Conservation (phyloP, 305 asterid genomes). For the Fraxinus paxiana region DNA sequence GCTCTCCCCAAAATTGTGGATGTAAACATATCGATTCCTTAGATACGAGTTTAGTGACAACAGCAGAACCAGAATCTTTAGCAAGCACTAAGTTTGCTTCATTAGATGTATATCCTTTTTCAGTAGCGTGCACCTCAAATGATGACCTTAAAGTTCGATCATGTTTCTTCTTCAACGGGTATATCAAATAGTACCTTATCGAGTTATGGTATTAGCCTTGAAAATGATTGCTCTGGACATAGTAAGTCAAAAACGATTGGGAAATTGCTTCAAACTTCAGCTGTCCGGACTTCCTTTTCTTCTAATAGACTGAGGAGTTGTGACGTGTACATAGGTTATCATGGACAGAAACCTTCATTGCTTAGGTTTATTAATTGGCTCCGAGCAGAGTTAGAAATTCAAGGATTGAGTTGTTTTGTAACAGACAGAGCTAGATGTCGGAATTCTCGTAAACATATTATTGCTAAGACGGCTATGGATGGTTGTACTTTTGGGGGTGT, state of each 20-base stretch:
- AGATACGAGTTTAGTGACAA: slow-evolving; percentile 26
- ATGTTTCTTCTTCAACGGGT: slow-evolving; percentile 46
- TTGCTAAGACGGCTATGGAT: slow-evolving; percentile 75
- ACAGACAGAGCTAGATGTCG: slow-evolving; percentile 69
- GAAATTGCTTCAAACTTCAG: slow-evolving; percentile 43
- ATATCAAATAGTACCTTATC: slow-evolving; percentile 41
- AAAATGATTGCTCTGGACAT: slow-evolving; percentile 34
- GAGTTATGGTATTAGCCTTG: slow-evolving; percentile 33
- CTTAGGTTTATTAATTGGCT: slow-evolving; percentile 83
- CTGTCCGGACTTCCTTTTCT: slow-evolving; percentile 53
- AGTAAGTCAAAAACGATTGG: slow-evolving; percentile 46
- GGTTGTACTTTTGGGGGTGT: slow-evolving; percentile 70
- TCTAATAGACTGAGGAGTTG: slow-evolving; percentile 71
- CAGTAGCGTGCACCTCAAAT: slow-evolving; percentile 33
- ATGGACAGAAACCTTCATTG: slow-evolving; percentile 68
- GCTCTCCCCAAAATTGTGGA: slow-evolving; percentile 72
- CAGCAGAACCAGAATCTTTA: slow-evolving; percentile 35
- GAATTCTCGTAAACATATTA: slow-evolving; percentile 55
- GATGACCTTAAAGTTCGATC: slow-evolving; percentile 38
- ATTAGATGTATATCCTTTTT: slow-evolving; percentile 33
- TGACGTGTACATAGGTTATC: slow-evolving; percentile 83
- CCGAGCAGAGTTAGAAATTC: slow-evolving; percentile 80
- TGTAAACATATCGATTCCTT: slow-evolving; percentile 35
- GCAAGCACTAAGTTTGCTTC: slow-evolving; percentile 29
- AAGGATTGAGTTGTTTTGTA: slow-evolving; percentile 83